These are phyloP conservation scores for Moelleriella libera DNA, from an alignment of 2,329 filamentous ascomycete species.

Conservation along the genomic window DNA sequence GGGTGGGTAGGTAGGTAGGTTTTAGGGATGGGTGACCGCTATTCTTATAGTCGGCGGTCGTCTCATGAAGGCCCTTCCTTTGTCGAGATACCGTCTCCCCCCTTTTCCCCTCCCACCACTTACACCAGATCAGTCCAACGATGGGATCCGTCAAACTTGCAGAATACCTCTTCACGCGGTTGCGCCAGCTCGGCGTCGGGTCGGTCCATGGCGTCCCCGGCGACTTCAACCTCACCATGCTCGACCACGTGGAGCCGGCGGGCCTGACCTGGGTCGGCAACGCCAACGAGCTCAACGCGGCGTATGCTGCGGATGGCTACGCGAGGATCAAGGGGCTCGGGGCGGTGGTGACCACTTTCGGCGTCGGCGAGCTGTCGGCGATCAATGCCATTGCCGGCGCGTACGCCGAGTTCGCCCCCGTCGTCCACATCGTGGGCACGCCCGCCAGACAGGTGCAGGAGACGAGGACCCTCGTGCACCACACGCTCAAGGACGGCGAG, in stretches of 20 bases:
- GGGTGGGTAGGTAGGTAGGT: too few relatives aligned
- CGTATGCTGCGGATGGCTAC: constrained; percentile 44
- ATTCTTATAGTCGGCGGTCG: too few relatives aligned
- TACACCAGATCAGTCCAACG: not conserved
- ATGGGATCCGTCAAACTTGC: constrained; percentile 5
- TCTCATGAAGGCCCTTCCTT: too few relatives aligned
- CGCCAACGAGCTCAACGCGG: constrained; percentile 43
- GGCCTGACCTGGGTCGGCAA: constrained; percentile 33
- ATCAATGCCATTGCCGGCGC: constrained; percentile 45
- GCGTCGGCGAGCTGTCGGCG: constrained; percentile 42
- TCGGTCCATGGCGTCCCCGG: constrained; percentile 38
- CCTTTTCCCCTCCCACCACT: not conserved
- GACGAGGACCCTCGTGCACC: constrained; percentile 29
- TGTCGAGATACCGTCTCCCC: not conserved
- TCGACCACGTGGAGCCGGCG: constrained; percentile 21
- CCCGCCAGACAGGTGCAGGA: constrained; percentile 29
- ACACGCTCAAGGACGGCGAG: constrained; percentile 41
- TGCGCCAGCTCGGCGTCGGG: constrained; percentile 42
- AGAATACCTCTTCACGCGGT: constrained; percentile 42
- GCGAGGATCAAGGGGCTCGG: constrained; percentile 35
- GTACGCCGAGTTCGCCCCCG: constrained; percentile 38
- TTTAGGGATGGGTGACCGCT: too few relatives aligned
- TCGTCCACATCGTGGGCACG: constrained; percentile 44
- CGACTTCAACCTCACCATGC: constrained; percentile 22
- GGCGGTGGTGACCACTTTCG: constrained; percentile 42